Evolutionary conservation across 495 filamentous ascomycete species (phyloP), one percentile per base, ranked within the genome.

Genomic region (Thozetella sp.): DNA sequence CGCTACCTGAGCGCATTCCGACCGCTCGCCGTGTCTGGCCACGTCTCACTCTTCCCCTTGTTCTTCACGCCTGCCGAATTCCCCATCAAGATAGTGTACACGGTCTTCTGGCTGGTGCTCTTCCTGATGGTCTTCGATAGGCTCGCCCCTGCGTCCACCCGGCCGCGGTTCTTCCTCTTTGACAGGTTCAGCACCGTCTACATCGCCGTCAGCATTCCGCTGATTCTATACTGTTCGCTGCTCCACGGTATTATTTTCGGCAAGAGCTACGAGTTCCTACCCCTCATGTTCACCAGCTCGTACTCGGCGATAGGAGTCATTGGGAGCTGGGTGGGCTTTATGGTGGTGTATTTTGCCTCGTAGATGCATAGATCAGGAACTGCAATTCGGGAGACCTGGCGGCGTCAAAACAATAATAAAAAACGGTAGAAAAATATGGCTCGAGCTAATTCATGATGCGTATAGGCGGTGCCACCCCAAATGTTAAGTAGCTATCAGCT

Each of bases 241-340:
- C 57, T 93, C 4, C 95, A 99, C 71, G 83, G 86, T 46, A 72
- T 96, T 19, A 77, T 93, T 43, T 97, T 96, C 73, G 93, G 94
- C 0, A 82, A 88, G 62, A 84, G 82, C 61, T 91, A 90, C 62
- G 91, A 97, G 75, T 99, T 98, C 72, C 72, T 98, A 25, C 95
- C 95, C 17, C 73, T 98, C 61, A 97, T 99, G 95, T 96, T 98
- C 68, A 97, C 87, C 68, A 97, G 94, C 75, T 90, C 90, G 48
- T 99, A 99, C 76, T 94, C 90, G 17, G 95, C 95, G 20, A 73
- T 98, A 43, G 95, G 95, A n/a, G 92, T 99, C 1, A 86, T 97
- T 13, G 95, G 92, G 3, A 99, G 95, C 79, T 98, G 94, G 94
- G 68, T 98, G 55, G 93, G 95, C 20, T 97, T 97, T 70, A 84